phyloP scores from a whole-genome alignment of 164 flowering plant genomes.

The Macadamia tetraphylla region DNA sequence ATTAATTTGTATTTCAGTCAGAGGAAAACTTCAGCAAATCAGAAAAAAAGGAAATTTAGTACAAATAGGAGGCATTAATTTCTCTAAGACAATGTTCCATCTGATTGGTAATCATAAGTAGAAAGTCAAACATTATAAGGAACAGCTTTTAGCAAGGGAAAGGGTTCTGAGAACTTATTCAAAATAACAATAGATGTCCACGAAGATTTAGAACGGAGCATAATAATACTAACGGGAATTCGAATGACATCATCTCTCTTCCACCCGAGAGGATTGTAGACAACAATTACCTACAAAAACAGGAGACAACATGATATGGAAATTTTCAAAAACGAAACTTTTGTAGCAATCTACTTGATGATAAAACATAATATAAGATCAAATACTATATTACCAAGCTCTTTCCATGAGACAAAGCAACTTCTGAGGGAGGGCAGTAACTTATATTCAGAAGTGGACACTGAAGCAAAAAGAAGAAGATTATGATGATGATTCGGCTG shows the following conservation, averaged over 20 bases:
- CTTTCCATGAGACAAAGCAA: slow-evolving; percentile 43
- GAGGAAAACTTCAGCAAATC: no score
- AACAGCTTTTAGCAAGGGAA: no score
- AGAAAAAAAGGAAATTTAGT: no score
- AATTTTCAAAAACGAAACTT: background rate
- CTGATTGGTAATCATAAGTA: no score
- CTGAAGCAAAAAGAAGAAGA: slow-evolving; percentile 38
- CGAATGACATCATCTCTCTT: slow-evolving; percentile 67
- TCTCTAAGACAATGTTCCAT: no score
- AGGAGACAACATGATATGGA: slow-evolving; percentile 1
- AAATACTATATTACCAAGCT: slow-evolving; percentile 47
- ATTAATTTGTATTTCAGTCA: no score
- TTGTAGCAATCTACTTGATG: background rate
- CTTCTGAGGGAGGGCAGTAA: slow-evolving; percentile 88
- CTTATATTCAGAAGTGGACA: slow-evolving; percentile 90
- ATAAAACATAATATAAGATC: background rate
- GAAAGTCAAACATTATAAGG: no score
- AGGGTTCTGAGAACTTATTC: no score
- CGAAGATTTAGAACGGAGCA: background rate
- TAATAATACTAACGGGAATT: slow-evolving; percentile 64
- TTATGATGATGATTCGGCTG: background rate
- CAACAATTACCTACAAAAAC: slow-evolving; percentile 53
- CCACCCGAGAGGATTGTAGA: slow-evolving; percentile 94
- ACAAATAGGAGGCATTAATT: no score
- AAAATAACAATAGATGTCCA: no score